phyloP scores from a whole-genome alignment of 1,284 basidiomycete genomes.

The Marasmius fiardii region DNA sequence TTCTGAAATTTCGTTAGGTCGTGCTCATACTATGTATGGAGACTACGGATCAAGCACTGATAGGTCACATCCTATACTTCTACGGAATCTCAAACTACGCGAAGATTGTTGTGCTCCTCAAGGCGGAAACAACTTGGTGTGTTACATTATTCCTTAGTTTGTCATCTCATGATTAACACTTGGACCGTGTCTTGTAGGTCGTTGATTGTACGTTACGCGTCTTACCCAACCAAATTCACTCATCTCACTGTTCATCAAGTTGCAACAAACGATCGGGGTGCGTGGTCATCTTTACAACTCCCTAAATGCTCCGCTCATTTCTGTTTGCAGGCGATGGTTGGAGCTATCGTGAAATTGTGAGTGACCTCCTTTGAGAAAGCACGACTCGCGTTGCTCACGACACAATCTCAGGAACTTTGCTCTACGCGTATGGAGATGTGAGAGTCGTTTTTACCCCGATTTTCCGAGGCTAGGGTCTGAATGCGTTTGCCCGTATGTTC shows the following conservation, averaged over 20 bases:
- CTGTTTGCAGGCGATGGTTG: constrained; percentile 46
- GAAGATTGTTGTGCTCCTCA: constrained; percentile 34
- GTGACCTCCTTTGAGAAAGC: constrained; percentile 19
- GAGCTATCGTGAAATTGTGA: constrained; percentile 58
- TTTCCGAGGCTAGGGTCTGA: background rate
- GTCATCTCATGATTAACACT: background rate
- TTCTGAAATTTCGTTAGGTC: constrained; percentile 30
- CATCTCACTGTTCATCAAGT: constrained; percentile 27
- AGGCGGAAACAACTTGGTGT: constrained; percentile 46
- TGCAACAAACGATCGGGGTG: constrained; percentile 57
- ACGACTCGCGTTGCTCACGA: background rate
- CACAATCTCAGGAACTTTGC: constrained; percentile 50
- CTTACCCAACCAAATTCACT: background rate
- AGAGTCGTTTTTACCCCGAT: constrained; percentile 20
- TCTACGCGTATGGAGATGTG: constrained; percentile 70
- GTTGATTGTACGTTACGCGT: constrained; percentile 39
- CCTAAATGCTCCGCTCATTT: constrained; percentile 5
- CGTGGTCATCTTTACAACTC: constrained; percentile 22
- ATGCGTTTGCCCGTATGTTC: constrained; percentile 5
- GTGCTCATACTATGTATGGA: constrained; percentile 46
- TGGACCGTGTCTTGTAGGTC: constrained; percentile 28
- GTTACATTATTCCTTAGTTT: constrained; percentile 12
- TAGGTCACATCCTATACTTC: constrained; percentile 53
- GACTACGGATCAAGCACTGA: constrained; percentile 47
- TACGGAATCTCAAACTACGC: constrained; percentile 52